Evolutionary conservation across 129 eudicot genomes (phyloP), one percentile per base, ranked within the genome.

Genomic region (Flaveria bidentis): DNA sequence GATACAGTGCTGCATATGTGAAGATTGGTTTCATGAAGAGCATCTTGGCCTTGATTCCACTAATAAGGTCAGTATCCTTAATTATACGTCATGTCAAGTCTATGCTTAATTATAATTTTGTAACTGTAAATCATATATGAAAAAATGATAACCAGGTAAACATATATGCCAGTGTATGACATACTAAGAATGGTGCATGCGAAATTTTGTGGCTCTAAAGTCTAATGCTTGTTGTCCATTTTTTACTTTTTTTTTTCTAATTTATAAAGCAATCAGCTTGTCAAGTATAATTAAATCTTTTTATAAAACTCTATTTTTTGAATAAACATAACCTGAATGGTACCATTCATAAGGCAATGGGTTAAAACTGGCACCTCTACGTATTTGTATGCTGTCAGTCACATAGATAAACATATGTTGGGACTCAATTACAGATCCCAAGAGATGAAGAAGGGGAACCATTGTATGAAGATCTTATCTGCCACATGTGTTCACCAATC

Each of bases 1-100:
- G 97, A 86, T 91, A 26, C 99, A 95, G 61, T 95, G 99, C 56
- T 87, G 96, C 78, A 49, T 87, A 68, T 95, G 99, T 80, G 99
- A 95, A 81, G 99, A 95, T 82, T 95, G 99, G 99, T 91, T 91
- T 77, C 99, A 95, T 52, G 93, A 87, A 73, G 96, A 95, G 74
- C 99, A 95, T 85, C 87, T 94, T 68, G 94, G 96, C 17, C 87
- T 86, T 42, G 83, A 84, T 66, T 81, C 88, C 53, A 44, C 81
- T 65, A 84, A 86, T 36, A 85, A 87, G 95, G 97, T 94, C 76
- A 17, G 87, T 72, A 15, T 26, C 47, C 46, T 44, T 80, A 66
- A 13, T 52, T 73, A 51, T n/a, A 49, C 0, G 20, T 12, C 67
- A 51, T 69, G 60, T 25, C 18, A 42, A 11, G 8, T 61, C 47